Base-by-base conservation (phyloP, 805 yeast genomes). In the Candida koratica region DNA sequence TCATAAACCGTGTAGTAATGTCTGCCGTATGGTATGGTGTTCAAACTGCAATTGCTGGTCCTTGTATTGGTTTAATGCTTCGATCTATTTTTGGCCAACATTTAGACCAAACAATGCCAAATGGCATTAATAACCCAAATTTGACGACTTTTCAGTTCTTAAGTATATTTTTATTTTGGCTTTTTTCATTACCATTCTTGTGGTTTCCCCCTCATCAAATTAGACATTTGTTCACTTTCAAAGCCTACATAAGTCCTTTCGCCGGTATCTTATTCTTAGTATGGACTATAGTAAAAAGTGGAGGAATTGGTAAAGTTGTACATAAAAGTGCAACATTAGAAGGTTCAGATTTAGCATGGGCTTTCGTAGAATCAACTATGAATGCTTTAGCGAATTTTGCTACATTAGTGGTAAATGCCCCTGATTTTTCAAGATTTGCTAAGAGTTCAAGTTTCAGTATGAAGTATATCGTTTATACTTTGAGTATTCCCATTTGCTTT, bases 11-110 rank as follows among this genome's bases (percentile, higher is more conserved):
- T 61, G 90, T 85, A 25, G 89, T 84, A 8, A 82, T 88, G 86
- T 83, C 87, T 20, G 72, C 78, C 46, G 78, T 88, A 34, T 88
- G 96, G 96, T 86, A 81, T 52, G 79, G 93, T 18, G 93, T 85
- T 18, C 96, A 87, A 54, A 71, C 84, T 15, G 82, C 87, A 71
- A 73, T 89, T 39, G 93, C 94, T 37, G 94, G 90, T 20, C 76
- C 86, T 43, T 83, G 94, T 63, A 78, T 88, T 11, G 54, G 80
- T 42, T 61, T 84, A 36, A 84, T 87, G 90, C 64, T 88, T 39
- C 67, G 75, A 44, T 67, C 95, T 2, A 78, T 88, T 28, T 88
- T 84, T 37, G 86, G 87, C 37, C 69, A 73, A 37, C 66, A 81
- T 56, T 60, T 82, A 43, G 74, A 75, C 18, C 58, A 69, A 6